Evolutionary conservation across 306 rosid species (phyloP), one percentile per base, ranked within the genome.

Genomic region (Carpinus viminea): DNA sequence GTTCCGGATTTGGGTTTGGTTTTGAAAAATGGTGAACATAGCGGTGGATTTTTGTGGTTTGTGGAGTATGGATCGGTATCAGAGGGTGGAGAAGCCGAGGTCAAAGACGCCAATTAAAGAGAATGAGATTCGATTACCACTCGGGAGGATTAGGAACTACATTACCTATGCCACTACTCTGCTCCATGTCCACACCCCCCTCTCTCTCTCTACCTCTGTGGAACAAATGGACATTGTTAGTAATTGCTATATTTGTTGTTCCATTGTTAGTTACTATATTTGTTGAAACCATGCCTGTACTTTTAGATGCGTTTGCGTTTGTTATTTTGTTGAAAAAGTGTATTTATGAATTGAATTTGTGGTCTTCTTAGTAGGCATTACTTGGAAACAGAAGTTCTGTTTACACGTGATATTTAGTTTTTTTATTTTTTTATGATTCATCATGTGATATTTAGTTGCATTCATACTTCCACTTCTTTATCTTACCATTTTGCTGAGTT

Each of bases 121-220:
- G 66, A 73, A 73, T 55, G 76, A 73, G 65, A 73, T 73, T 73
- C 76, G 76, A 73, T 73, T 20, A 73, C 76, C 46, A 53, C 83
- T 38, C 83, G 83, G 83, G 4, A 80, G 83, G 56, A 74, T 80
- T 60, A 74, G 79, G 70, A 80, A 80, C 78, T 80, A 80, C 83
- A 80, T 80, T 74, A 80, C 79, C 70, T 74, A 80, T 59, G 79
- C 83, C 48, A 74, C 70, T 61, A 65, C 79, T 28, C 75, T 80
- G 20, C 78, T 80, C 38, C 83, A 80, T 79, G 83, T 80, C 34
- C 5, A 34, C 3, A 8, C 16, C 13, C 16, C 3, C 16, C 24
- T n/a, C 36, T 57, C 60, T 53, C n/a, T 54, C 43, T 3, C 65
- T 57, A 3, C 16, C 65, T 57, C 34, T 57, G 13, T 57, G 3